Base-by-base conservation (phyloP, 2,329 filamentous ascomycete species). In the Chaetomiaceae sp. region DNA sequence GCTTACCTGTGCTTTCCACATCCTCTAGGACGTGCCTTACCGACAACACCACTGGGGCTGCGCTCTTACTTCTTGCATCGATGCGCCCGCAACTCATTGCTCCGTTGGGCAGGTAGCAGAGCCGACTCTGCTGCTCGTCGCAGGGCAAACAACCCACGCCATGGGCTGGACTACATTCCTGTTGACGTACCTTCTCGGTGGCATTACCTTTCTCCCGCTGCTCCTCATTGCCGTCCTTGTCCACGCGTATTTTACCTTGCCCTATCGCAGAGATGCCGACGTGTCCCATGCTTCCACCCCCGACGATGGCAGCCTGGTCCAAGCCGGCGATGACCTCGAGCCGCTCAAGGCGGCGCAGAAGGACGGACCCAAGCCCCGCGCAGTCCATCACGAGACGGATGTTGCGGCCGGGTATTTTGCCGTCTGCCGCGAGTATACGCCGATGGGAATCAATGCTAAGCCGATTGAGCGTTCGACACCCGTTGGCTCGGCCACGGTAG, bases 361-460 rank as follows among this genome's bases (percentile, higher is more conserved):
- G 44, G 79, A 84, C 34, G 79, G 84, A 49, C 73, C 75, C 57
- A 81, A 79, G 60, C 65, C 76, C 27, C 68, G 71, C 36, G 55
- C 66, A 29, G 67, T 56, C 37, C 67, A 74, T 17, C 75, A 81
- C 53, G 84, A 88, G 48, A 74, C 81, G 27, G 88, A 94, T 61
- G 86, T 89, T 33, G 87, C 88, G 2, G 86, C 89, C 8, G 90
- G 89, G 15, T 96, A 94, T 68, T 96, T 96, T 65, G 88, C 89
- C n/a, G 88, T 96, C 14, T 94, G 87, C 62, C 80, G 90, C 62
- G 89, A 95, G 69, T 96, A 93, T 67, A 86, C 88, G 1, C 88
- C 90, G 34, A 88, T 89, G 62, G 90, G 89, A 34, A 84, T 95
- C 65, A 94, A 94, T 70, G 88, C 88, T 50, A 95, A 91, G 68